These are phyloP conservation scores for Chionographis japonica DNA, from an alignment of 106 monocot genomes.

Conservation along the genomic window DNA sequence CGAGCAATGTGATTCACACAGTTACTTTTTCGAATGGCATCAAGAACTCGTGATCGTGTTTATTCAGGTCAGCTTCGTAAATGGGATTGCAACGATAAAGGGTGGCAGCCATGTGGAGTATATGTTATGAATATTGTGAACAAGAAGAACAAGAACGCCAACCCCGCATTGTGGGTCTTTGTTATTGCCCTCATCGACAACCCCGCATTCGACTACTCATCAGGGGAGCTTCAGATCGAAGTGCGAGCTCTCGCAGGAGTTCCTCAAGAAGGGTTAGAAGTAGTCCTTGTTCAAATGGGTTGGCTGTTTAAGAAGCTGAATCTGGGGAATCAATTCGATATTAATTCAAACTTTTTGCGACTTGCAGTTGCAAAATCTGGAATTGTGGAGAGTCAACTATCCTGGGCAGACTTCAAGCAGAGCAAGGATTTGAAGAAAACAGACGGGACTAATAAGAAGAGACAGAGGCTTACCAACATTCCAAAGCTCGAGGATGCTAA, in stretches of 20 bases:
- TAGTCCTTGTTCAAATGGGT: too few relatives aligned
- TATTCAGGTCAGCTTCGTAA: constrained; percentile 48
- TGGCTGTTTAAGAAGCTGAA: too few relatives aligned
- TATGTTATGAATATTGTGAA: constrained; percentile 34
- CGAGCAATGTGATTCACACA: too few relatives aligned
- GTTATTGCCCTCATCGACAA: constrained; percentile 57
- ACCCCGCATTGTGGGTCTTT: constrained; percentile 41
- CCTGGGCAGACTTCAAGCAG: too few relatives aligned
- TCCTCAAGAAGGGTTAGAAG: too few relatives aligned
- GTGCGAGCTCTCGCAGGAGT: constrained; percentile 66
- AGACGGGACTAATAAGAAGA: constrained; percentile 92
- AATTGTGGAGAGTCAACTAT: too few relatives aligned
- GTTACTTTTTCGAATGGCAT: neutral
- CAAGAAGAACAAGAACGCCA: constrained; percentile 55
- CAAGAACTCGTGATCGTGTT: neutral
- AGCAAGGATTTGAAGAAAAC: constrained; percentile 97
- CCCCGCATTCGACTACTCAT: constrained; percentile 54
- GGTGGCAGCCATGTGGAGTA: constrained; percentile 52
- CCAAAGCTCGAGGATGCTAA: constrained; percentile 97
- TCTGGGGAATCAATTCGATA: too few relatives aligned
- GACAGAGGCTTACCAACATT: constrained; percentile 76
- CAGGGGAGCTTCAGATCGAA: constrained; percentile 50
- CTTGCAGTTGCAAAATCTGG: too few relatives aligned
- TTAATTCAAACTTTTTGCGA: too few relatives aligned
- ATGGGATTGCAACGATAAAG: constrained; percentile 38